Evolutionary conservation across 768 basidiomycete genomes (phyloP).

Genomic region (Amanita subjunquillea): DNA sequence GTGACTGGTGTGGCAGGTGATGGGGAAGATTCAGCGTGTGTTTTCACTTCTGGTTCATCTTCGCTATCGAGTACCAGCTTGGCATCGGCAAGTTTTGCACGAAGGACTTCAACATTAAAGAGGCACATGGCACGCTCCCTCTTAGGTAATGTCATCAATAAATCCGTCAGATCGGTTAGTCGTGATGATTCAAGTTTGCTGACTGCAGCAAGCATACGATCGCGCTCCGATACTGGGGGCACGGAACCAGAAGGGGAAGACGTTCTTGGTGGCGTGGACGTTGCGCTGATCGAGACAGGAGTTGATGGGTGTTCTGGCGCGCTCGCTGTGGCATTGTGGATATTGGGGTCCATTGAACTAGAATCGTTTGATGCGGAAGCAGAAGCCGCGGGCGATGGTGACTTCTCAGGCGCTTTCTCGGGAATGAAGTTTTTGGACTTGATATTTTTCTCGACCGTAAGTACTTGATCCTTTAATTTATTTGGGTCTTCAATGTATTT

Average conservation of each 20-base stretch:
- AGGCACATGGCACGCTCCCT: constrained; percentile 86
- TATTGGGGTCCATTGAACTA: constrained; percentile 50
- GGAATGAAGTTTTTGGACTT: constrained; percentile 15
- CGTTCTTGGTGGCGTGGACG: constrained; percentile 77
- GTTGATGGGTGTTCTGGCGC: constrained; percentile 89
- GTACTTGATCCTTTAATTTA: constrained; percentile 58
- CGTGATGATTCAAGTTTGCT: constrained; percentile 49
- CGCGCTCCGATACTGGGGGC: constrained; percentile 54
- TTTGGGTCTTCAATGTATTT: constrained; percentile 62
- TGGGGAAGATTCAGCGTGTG: constrained; percentile 14
- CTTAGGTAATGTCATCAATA: constrained; percentile 81
- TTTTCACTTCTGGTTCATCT: constrained; percentile 40
- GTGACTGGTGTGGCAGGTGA: constrained; percentile 34
- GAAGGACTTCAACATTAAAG: constrained; percentile 76
- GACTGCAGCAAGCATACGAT: constrained; percentile 63
- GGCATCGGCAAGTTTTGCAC: constrained; percentile 72
- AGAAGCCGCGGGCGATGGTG: constrained; percentile 41
- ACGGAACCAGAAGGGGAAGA: constrained; percentile 68
- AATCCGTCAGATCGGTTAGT: constrained; percentile 57
- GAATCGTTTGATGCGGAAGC: constrained; percentile 63
- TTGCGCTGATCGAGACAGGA: constrained; percentile 67
- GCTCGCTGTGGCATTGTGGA: constrained; percentile 65
- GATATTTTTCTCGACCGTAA: constrained; percentile 22
- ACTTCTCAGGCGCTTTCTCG: constrained; percentile 31
- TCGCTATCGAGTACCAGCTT: constrained; percentile 72